phyloP scores from a whole-genome alignment of 129 eudicot species.

The Artemisia tridentata region DNA sequence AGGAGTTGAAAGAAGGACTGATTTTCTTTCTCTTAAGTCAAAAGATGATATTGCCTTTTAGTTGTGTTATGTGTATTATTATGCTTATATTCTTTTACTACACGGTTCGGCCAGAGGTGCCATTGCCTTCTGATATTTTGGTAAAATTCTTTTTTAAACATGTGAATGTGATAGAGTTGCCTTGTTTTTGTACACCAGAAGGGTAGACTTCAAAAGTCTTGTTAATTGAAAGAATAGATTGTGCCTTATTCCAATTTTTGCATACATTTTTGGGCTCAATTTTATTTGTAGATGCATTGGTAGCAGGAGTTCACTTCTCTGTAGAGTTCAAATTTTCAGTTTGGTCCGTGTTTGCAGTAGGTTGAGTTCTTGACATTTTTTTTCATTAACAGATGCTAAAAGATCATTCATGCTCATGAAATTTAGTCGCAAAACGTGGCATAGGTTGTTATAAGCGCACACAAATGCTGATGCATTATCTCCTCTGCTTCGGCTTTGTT shows the following conservation, averaged over 20 bases:
- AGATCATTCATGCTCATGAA: too few species aligned
- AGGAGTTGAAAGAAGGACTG: constrained; percentile 5
- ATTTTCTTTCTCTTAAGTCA: not conserved
- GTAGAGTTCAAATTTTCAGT: too few species aligned
- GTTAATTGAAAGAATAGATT: not conserved
- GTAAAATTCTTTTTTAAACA: not conserved
- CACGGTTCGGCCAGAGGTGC: constrained; percentile 17
- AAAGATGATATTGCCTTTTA: constrained; percentile 1
- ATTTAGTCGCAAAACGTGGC: too few species aligned
- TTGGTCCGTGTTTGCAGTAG: too few species aligned
- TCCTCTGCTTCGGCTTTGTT: too few species aligned
- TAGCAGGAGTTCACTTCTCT: too few species aligned
- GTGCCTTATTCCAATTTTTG: not conserved
- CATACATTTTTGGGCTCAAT: not conserved
- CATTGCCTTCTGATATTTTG: constrained; percentile 30
- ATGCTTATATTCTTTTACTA: constrained; percentile 38
- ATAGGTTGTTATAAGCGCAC: too few species aligned
- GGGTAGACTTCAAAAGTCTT: constrained; percentile 4
- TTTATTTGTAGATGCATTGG: too few species aligned
- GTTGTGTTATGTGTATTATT: constrained; percentile 24
- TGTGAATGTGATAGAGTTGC: constrained; percentile 19
- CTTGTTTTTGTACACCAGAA: constrained; percentile 11
- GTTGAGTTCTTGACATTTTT: too few species aligned
- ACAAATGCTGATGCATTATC: too few species aligned
- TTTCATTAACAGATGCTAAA: too few species aligned